A percentile compares a stretch with the other conserved stretches of the same genome.
phyloP scores from a whole-genome alignment of 345 rosid species.

The Viola odorata region DNA sequence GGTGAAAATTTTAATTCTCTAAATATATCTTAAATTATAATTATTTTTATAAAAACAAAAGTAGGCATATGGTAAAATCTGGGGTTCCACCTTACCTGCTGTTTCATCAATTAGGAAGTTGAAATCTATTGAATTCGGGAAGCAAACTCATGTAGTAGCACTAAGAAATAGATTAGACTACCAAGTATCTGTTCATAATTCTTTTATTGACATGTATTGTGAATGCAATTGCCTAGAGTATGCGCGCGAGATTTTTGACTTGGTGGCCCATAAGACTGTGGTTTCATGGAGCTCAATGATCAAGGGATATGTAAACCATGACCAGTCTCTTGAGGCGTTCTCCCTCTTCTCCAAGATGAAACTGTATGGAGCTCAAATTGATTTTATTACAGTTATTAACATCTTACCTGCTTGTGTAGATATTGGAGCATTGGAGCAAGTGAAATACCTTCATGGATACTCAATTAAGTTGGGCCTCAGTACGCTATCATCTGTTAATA shows the following conservation, averaged over 20 bases:
- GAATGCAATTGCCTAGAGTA: slow-evolving; percentile 31
- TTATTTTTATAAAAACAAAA: too few relatives aligned
- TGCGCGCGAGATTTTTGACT: slow-evolving; percentile 35
- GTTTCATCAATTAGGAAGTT: slow-evolving; percentile 31
- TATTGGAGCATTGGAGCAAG: slow-evolving; percentile 39
- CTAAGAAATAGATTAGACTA: slow-evolving; percentile 31
- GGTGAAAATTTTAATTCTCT: too few relatives aligned
- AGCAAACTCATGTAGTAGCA: slow-evolving; percentile 34
- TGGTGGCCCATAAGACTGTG: slow-evolving; percentile 27
- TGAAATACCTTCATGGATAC: slow-evolving; percentile 39
- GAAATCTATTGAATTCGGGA: slow-evolving; percentile 29
- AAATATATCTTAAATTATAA: too few relatives aligned
- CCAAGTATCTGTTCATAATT: slow-evolving; percentile 40
- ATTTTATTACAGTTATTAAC: slow-evolving; percentile 41
- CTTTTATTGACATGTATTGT: slow-evolving; percentile 42
- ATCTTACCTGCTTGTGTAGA: slow-evolving; percentile 47
- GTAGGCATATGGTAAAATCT: slow-evolving; percentile 28
- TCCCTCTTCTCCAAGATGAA: slow-evolving; percentile 38
- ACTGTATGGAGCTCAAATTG: slow-evolving; percentile 28
- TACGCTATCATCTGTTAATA: slow-evolving; percentile 29
- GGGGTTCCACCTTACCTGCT: slow-evolving; percentile 33
- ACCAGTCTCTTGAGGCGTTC: slow-evolving; percentile 36
- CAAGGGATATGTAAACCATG: slow-evolving; percentile 41
- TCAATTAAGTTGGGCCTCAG: slow-evolving; percentile 34
- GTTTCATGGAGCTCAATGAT: slow-evolving; percentile 52